Evolutionary conservation across 345 rosid species (phyloP), one percentile per base, ranked within the genome.

Genomic region (Psidium friedrichsthalianum): DNA sequence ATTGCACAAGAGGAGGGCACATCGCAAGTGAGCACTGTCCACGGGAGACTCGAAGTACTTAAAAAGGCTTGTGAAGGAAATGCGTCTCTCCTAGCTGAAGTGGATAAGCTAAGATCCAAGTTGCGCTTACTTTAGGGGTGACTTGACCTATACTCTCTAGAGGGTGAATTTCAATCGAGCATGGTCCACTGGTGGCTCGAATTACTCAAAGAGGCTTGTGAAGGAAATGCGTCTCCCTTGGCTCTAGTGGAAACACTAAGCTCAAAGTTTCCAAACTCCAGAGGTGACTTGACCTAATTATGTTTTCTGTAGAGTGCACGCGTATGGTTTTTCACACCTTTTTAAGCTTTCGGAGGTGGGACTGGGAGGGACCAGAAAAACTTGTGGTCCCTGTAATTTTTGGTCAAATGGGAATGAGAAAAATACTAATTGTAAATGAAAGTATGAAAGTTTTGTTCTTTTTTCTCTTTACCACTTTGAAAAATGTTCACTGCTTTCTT

Each of bases 61-160:
- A 91, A 82, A 69, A 95, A 91, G 83, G 95, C 95, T 21, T 95
- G 98, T 55, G 91, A 95, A 84, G 92, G 95, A 55, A 91, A 90
- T 88, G 89, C 93, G 1, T 87, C 93, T 47, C 95, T 95, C 32
- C 49, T 94, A 88, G 87, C 83, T 57, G 91, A 90, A 89, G 88
- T 95, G 29, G 95, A 93, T 84, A 94, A 93, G 88, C 93, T 96
- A 58, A 90, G 81, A 25, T 83, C 86, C 57, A 69, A 69, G 78
- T 69, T 69, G 32, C 13, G 3, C 40, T 47, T 16, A 36, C 47
- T 32, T 20, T 11, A 36, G 78, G 32, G 47, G 78, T 36, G 47
- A 69, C 47, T 32, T 36, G 47, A 69, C 78, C 78, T 69, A 36
- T 69, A 32, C 78, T 69, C 47, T 18, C 78, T 69, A 58, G 91